Percentiles rank a stretch among this genome's conserved stretches.
Evolutionary conservation across 768 basidiomycete species (phyloP).

Genomic region (Pisolithus marmoratus): DNA sequence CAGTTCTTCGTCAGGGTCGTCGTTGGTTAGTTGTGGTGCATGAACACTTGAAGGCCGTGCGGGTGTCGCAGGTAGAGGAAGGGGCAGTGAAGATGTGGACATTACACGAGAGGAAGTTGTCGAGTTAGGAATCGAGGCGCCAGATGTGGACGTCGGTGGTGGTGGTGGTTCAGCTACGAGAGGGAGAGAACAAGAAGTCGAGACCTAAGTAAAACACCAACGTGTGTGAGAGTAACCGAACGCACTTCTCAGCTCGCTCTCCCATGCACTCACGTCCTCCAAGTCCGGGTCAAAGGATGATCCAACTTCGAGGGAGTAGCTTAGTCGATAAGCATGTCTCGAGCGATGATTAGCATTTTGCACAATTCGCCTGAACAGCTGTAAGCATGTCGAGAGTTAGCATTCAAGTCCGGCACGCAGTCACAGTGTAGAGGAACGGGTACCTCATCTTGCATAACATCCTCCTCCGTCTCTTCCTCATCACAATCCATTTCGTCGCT

Average conservation of each 20-base stretch:
- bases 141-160: neutral
- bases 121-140: neutral
- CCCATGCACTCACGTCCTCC: constrained; percentile 61
- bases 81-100: neutral
- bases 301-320: constrained; percentile 64
- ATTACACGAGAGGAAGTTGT: neutral
- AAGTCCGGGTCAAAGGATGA: constrained; percentile 73
- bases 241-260: constrained; percentile 46
- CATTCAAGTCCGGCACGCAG: neutral
- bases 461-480: constrained; percentile 54
- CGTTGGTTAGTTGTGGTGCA: constrained; percentile 29
- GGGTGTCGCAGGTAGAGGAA: constrained; percentile 6
- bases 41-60: neutral
- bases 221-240: neutral
- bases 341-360: constrained; percentile 44
- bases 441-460: constrained; percentile 60
- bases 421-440: constrained; percentile 8
- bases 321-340: constrained; percentile 52
- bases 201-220: neutral
- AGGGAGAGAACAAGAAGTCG: neutral
- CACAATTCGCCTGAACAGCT: constrained; percentile 69
- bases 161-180: neutral
- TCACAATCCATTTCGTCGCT: constrained; percentile 45
- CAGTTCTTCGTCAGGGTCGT: constrained; percentile 51
- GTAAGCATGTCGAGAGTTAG: constrained; percentile 5